A percentile compares a stretch with the other conserved stretches of the same genome.
Conservation (phyloP, 1,284 basidiomycete species). For the Vanrija sp. region DNA sequence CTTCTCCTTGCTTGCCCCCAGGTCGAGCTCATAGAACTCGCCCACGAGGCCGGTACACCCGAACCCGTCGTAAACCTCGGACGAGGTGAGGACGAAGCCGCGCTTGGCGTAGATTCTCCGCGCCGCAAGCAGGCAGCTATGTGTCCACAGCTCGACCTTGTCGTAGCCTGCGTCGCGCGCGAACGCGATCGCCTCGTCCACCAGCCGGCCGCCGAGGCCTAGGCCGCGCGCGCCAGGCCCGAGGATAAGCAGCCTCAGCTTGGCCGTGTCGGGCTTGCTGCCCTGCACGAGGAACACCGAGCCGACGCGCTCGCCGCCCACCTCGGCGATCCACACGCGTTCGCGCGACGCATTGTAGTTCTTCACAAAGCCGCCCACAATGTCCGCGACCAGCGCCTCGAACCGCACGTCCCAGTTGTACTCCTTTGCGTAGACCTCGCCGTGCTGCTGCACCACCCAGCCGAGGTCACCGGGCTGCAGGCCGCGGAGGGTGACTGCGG, state of each 20-base stretch:
- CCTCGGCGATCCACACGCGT: conserved; percentile 12
- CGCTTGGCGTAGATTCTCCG: conserved; percentile 10
- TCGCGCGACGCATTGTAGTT: not conserved
- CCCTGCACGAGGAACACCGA: conserved; percentile 7
- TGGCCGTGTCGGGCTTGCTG: not conserved
- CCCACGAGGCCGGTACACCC: conserved; percentile 1
- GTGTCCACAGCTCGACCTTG: conserved; percentile 15
- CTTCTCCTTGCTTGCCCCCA: no score
- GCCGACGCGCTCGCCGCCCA: conserved; percentile 9
- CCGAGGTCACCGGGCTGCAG: conserved; percentile 12
- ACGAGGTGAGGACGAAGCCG: conserved; percentile 3
- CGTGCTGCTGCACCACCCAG: conserved; percentile 11
- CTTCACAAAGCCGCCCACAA: not conserved
- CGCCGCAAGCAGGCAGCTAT: conserved; percentile 7
- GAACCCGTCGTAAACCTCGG: not conserved
- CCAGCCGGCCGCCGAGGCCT: conserved; percentile 8
- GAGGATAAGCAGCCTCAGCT: conserved; percentile 11
- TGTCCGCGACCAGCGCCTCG: conserved; percentile 9
- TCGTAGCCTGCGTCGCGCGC: conserved; percentile 7
- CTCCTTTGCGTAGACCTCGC: conserved; percentile 9
- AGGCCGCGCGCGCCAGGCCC: conserved; percentile 3
- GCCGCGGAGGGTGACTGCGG: conserved; percentile 3
- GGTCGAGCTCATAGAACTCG: conserved; percentile 8
- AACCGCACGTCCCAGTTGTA: conserved; percentile 5
- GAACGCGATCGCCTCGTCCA: conserved; percentile 8